Base-by-base conservation (phyloP, 768 basidiomycete genomes). In the Chalciporus pseudorubinellus region DNA sequence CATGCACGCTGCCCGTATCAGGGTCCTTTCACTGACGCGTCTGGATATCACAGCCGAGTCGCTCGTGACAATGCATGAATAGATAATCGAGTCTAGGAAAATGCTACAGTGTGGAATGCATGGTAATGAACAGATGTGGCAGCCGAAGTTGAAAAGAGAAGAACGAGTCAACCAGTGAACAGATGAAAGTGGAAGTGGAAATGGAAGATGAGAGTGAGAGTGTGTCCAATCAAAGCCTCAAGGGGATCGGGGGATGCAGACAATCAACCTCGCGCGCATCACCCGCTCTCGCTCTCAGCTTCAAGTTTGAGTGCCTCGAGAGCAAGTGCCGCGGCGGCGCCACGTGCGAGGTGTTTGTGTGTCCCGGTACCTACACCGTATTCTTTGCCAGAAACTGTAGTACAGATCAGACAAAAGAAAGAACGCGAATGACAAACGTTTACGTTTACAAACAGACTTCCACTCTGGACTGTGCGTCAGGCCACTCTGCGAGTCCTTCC, bases 391-490 rank as follows among this genome's bases (percentile, higher is more conserved):
- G 77, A 69, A 55, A 86, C 85, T 86, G 56, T 22, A 48, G 8
- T 11, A 26, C 46, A 43, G 38, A 55, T 65, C 6, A 69, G 53
- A 45, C 12, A 43, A 48, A 46, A 11, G 18, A 24, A 18, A 49
- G 12, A 55, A 43, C 57, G 48, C n/a, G 34, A 41, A 43, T 36
- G 7, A 21, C 29, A 44, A 62, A 58, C 55, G 51, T 59, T 53
- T 43, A 84, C 86, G 77, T 74, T 82, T 85, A 66, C 84, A 87
- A 6, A 76, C 56, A 3, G 71, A 76, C 2, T 73, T 83, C 85
- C 85, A 87, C 34, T 65, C 59, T 6, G 76, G 78, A 3, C 64
- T 67, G 48, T 83, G 74, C 12, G 65, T 67, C 0, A 72, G 71
- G 0, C 83, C 84, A 10, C 64, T 65, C 6, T 58, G 62, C 0